These are phyloP conservation scores for Fusarium virguliforme DNA, from an alignment of 2,329 filamentous ascomycete species.

Conservation along the genomic window DNA sequence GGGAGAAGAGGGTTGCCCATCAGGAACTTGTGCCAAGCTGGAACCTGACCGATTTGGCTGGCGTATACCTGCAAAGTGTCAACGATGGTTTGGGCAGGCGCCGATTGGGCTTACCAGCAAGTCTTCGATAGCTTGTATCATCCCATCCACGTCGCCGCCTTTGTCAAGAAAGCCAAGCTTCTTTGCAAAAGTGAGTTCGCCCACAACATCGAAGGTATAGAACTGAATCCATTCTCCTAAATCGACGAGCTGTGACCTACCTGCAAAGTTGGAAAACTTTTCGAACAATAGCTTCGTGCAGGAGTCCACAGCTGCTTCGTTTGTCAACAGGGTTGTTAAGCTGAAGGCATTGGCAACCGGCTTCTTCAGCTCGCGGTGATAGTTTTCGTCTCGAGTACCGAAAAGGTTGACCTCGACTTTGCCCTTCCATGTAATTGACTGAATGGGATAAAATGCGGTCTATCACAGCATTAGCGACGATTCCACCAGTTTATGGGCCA, in stretches of 20 bases:
- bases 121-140: background rate
- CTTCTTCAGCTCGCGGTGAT: background rate
- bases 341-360: background rate
- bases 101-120: background rate
- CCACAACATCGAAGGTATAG: background rate
- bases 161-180: background rate
- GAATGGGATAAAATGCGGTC: background rate
- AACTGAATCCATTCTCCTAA: background rate
- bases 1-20: background rate
- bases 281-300: background rate
- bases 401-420: background rate
- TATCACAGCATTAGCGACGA: too few relatives aligned
- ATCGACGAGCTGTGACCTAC: background rate
- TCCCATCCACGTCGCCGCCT: background rate
- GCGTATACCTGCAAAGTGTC: background rate
- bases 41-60: background rate
- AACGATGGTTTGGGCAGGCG: too few relatives aligned
- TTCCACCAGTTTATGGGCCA: too few relatives aligned
- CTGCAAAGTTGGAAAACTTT: background rate
- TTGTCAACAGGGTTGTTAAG: background rate
- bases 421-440: background rate
- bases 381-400: background rate
- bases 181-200: background rate
- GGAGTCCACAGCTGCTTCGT: background rate
- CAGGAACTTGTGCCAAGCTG: background rate